Evolutionary conservation across 257 asterid genomes (phyloP).

Genomic region (Capsicum chinense): DNA sequence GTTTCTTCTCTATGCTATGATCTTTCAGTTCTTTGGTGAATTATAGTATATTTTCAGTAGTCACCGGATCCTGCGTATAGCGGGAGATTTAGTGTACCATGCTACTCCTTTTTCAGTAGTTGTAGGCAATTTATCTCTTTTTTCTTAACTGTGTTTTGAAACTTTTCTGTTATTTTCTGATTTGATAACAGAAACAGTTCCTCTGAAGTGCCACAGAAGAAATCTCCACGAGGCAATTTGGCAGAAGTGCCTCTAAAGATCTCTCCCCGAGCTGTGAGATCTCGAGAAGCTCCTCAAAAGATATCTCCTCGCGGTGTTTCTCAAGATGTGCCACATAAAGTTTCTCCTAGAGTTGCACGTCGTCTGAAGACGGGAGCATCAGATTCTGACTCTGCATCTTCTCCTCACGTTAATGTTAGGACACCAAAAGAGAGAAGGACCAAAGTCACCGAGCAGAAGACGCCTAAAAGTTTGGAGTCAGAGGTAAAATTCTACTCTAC

Average conservation of each 20-base stretch:
- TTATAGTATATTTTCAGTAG: not conserved
- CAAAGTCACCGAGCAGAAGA: constrained; percentile 55
- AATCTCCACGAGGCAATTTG: constrained; percentile 50
- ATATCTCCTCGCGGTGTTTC: constrained; percentile 42
- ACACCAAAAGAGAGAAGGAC: constrained; percentile 67
- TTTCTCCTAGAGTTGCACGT: constrained; percentile 76
- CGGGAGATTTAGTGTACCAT: no score
- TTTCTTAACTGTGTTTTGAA: not conserved
- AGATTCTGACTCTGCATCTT: constrained; percentile 65
- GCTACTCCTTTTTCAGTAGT: not conserved
- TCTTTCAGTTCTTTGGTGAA: not conserved
- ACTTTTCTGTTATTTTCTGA: not conserved
- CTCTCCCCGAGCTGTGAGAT: constrained; percentile 41
- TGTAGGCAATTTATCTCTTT: not conserved
- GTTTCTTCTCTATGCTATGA: not conserved
- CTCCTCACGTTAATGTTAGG: constrained; percentile 54
- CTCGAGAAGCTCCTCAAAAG: constrained; percentile 48
- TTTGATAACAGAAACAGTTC: constrained; percentile 51
- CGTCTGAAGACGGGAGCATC: constrained; percentile 65
- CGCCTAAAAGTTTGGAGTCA: constrained; percentile 60
- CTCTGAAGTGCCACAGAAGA: constrained; percentile 48
- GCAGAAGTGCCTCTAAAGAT: constrained; percentile 50
- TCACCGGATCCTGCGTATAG: no score
- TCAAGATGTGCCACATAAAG: constrained; percentile 38
- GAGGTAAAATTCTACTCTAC: constrained; percentile 52